Evolutionary conservation across 352 stramenopile genomes (phyloP).

Genomic region (Phytophthora ramorum): DNA sequence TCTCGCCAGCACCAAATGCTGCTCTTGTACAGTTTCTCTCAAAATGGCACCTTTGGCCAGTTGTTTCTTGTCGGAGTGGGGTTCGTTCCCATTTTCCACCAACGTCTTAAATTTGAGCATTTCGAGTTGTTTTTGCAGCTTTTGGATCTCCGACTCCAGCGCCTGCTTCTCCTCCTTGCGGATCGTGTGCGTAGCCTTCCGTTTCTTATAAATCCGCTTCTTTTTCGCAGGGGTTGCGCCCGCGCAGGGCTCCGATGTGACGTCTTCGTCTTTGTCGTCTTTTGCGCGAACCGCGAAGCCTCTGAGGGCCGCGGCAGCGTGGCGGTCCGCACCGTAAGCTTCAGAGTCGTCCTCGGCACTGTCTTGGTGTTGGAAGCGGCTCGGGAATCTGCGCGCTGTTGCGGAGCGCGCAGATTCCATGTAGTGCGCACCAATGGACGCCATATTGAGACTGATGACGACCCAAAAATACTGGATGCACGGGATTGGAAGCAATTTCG

Average conservation of each 20-base stretch:
- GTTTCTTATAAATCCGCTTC: slow-evolving; percentile 48
- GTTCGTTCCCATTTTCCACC: slow-evolving; percentile 21
- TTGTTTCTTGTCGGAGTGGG: slow-evolving; percentile 22
- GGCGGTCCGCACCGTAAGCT: slow-evolving; percentile 27
- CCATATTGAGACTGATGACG: slow-evolving; percentile 14
- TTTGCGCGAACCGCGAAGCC: slow-evolving; percentile 26
- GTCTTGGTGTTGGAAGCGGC: slow-evolving; percentile 26
- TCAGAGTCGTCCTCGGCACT: slow-evolving; percentile 24
- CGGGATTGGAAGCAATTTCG: slow-evolving; percentile 9
- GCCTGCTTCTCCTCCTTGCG: slow-evolving; percentile 53
- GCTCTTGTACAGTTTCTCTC: slow-evolving; percentile 40
- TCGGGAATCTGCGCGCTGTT: slow-evolving; percentile 6
- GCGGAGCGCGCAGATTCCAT: too few species aligned
- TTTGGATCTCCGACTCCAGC: slow-evolving; percentile 36
- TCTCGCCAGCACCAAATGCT: slow-evolving; percentile 44
- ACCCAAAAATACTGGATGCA: too few species aligned
- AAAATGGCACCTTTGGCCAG: slow-evolving; percentile 20
- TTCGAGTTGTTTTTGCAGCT: slow-evolving; percentile 42
- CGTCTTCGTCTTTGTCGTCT: slow-evolving; percentile 9
- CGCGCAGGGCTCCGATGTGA: slow-evolving; percentile 3
- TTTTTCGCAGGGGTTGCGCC: slow-evolving; percentile 22
- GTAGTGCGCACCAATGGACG: slow-evolving; percentile 29
- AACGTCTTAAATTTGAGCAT: slow-evolving; percentile 43
- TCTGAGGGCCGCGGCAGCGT: slow-evolving; percentile 31
- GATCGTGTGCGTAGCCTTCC: slow-evolving; percentile 51